Evolutionary conservation across 306 rosid genomes (phyloP).

Genomic region (Vigna reflexopilosa): DNA sequence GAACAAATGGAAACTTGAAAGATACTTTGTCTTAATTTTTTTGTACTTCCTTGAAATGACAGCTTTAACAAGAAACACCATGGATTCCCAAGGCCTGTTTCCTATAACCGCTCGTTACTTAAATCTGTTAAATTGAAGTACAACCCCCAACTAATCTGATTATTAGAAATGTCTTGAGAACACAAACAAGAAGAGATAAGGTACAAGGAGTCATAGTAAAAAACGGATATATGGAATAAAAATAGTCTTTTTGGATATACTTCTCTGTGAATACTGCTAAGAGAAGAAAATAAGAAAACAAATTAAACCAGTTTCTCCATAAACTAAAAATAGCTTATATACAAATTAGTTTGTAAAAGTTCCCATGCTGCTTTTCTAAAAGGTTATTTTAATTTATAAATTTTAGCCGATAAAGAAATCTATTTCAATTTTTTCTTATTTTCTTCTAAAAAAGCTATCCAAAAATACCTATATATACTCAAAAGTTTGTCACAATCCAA

Average conservation of each 20-base stretch:
- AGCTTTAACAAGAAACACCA: background rate
- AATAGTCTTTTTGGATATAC: background rate
- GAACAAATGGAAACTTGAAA: background rate
- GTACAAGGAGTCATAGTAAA: background rate
- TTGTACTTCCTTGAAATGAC: background rate
- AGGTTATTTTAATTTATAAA: no score
- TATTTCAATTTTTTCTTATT: no score
- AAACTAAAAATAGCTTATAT: no score
- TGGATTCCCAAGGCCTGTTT: background rate
- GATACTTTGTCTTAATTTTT: background rate
- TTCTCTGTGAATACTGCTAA: no score
- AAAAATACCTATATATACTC: background rate
- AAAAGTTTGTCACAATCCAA: constrained; percentile 4
- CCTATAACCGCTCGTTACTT: background rate
- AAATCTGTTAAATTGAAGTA: background rate
- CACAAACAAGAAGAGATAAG: background rate
- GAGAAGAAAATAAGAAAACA: no score
- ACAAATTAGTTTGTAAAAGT: no score
- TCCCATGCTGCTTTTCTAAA: no score
- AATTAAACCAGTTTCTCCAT: no score
- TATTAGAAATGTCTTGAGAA: background rate
- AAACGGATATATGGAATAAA: background rate
- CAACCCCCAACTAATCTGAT: background rate
- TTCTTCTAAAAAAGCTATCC: no score
- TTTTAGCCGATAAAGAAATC: no score